These are phyloP conservation scores for Blumeria graminis DNA, from an alignment of 2,329 filamentous ascomycete species.

Conservation along the genomic window DNA sequence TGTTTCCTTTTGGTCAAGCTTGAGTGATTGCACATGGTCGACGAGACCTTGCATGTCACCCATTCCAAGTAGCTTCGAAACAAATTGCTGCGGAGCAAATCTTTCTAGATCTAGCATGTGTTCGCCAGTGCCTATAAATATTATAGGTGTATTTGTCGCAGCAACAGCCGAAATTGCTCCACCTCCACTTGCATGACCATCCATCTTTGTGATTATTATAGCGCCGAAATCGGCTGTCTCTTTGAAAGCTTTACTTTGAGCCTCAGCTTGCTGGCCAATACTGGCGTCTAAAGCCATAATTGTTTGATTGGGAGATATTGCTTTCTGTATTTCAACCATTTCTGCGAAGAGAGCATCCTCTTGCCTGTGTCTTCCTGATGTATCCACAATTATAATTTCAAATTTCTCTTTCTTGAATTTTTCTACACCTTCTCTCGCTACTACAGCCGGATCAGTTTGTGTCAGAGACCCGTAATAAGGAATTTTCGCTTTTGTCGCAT, in stretches of 20 bases:
- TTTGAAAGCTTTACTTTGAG: slow-evolving; percentile 90
- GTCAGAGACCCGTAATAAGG: slow-evolving; percentile 95
- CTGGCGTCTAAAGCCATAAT: slow-evolving; percentile 96
- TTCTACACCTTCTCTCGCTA: slow-evolving; percentile 85
- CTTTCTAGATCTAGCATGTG: slow-evolving; percentile 88
- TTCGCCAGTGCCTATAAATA: slow-evolving; percentile 93
- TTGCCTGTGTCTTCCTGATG: slow-evolving; percentile 80
- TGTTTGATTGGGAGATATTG: slow-evolving; percentile 80
- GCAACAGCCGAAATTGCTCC: slow-evolving; percentile 95
- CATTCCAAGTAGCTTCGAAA: slow-evolving; percentile 88
- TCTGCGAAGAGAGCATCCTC: slow-evolving; percentile 89
- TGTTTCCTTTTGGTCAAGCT: slow-evolving; percentile 91
- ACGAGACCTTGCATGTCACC: slow-evolving; percentile 88
- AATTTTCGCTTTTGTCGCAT: slow-evolving; percentile 96
- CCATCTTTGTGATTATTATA: slow-evolving; percentile 97
- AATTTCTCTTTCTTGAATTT: slow-evolving; percentile 99
- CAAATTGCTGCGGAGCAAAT: slow-evolving; percentile 80
- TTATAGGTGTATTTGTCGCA: slow-evolving; percentile 86
- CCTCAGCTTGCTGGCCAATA: slow-evolving; percentile 88
- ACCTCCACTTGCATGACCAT: slow-evolving; percentile 84
- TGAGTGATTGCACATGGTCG: slow-evolving; percentile 87
- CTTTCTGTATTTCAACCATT: slow-evolving; percentile 88
- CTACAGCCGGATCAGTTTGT: slow-evolving; percentile 82
- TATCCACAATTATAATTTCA: slow-evolving; percentile 97
- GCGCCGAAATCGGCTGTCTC: slow-evolving; percentile 90